Evolutionary conservation across 192 early-diverging fungal species (phyloP).

Genomic region (Phycomyces nitens): DNA sequence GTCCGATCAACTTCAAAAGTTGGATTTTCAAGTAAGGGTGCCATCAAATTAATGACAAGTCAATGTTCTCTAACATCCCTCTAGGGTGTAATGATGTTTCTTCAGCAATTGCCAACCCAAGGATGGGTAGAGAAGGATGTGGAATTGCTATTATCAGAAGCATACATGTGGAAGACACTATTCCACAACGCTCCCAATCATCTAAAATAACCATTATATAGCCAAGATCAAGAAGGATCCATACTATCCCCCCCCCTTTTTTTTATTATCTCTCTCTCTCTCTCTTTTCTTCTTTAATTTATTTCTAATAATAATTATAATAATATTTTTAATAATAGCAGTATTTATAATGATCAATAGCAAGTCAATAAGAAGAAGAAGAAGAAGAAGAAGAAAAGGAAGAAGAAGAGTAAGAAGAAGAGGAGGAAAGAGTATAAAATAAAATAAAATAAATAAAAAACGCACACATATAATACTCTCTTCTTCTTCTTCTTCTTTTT

Average conservation of each 20-base stretch:
- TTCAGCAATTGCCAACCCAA: conserved; percentile 85
- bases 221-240: conserved; percentile 10
- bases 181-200: conserved; percentile 93
- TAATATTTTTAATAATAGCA: too few species aligned
- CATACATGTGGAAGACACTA: conserved; percentile 94
- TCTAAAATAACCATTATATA: conserved; percentile 48
- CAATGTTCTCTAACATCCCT: conserved; percentile 3
- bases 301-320: too few species aligned
- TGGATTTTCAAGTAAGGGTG: conserved; percentile 80
- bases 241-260: not conserved
- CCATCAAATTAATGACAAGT: conserved; percentile 7
- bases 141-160: conserved; percentile 91
- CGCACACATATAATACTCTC: too few species aligned
- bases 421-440: too few species aligned
- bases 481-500: too few species aligned
- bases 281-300: too few species aligned
- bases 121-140: conserved; percentile 90
- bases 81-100: conserved; percentile 86
- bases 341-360: too few species aligned
- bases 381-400: too few species aligned
- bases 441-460: too few species aligned
- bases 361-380: too few species aligned
- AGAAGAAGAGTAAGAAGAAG: too few species aligned
- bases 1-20: conserved; percentile 76
- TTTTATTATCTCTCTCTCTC: too few species aligned